These are phyloP conservation scores for Euclidium syriacum DNA, from an alignment of 345 rosid genomes.

Conservation along the genomic window DNA sequence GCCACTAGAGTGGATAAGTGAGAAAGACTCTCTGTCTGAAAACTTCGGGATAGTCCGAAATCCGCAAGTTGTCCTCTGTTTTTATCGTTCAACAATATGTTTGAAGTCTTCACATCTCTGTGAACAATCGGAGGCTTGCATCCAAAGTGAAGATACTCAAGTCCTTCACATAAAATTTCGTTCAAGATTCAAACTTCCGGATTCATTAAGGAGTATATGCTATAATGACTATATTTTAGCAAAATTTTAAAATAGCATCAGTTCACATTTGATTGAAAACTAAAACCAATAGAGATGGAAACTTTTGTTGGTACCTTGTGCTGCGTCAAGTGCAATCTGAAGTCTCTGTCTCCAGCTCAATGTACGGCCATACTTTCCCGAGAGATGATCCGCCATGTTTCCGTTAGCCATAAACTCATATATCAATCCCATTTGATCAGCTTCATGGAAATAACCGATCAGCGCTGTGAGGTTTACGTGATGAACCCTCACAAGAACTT, in stretches of 20 bases:
- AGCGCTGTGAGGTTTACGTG: slow-evolving; percentile 23
- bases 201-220: too few relatives aligned
- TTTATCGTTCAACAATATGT: slow-evolving; percentile 34
- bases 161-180: slow-evolving; percentile 14
- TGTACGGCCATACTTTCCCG: slow-evolving; percentile 5
- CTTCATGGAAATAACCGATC: slow-evolving; percentile 36
- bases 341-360: slow-evolving; percentile 20
- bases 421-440: slow-evolving; percentile 21
- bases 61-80: slow-evolving; percentile 36
- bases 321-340: slow-evolving; percentile 31
- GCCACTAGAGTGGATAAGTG: slow-evolving; percentile 19
- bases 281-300: too few relatives aligned
- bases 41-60: slow-evolving; percentile 28
- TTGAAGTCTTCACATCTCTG: slow-evolving; percentile 33
- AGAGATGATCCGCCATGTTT: slow-evolving; percentile 21
- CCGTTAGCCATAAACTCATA: slow-evolving; percentile 35
- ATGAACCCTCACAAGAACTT: slow-evolving; percentile 35
- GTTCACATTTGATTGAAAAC: too few relatives aligned
- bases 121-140: slow-evolving; percentile 31
- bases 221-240: too few relatives aligned
- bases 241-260: too few relatives aligned
- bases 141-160: slow-evolving; percentile 34
- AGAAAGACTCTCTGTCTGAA: slow-evolving; percentile 25
- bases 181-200: neutral
- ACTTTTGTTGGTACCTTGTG: slow-evolving; percentile 20